Evolutionary conservation across 2,329 filamentous ascomycete species (phyloP).

Genomic region (Graphilbum sp.): DNA sequence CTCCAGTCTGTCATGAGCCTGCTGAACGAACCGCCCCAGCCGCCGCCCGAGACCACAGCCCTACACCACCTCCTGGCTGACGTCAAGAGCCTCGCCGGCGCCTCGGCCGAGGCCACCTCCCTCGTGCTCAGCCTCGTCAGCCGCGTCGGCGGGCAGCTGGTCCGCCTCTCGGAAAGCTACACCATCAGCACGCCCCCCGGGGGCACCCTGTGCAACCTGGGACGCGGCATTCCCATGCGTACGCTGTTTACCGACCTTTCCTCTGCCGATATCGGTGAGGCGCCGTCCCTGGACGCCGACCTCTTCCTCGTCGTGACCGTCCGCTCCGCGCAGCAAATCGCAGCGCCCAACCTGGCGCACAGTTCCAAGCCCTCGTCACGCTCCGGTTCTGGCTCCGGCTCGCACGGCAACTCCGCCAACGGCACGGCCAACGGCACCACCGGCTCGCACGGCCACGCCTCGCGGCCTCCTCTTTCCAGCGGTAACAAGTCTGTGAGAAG

Average conservation of each 20-base stretch:
- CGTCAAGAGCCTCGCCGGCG: conserved; percentile 65
- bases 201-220: conserved; percentile 50
- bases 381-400: conserved; percentile 24
- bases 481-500: conserved; percentile 39
- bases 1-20: conserved; percentile 94
- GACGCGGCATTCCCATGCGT: conserved; percentile 52
- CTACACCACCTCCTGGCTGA: conserved; percentile 74
- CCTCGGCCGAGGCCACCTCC: conserved; percentile 57
- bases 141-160: conserved; percentile 47
- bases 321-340: conserved; percentile 39
- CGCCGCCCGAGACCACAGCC: conserved; percentile 48
- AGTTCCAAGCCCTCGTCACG: conserved; percentile 31
- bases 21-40: conserved; percentile 63
- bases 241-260: conserved; percentile 81
- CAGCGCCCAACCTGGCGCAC: conserved; percentile 9
- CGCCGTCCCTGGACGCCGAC: conserved; percentile 47
- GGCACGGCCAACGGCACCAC: conserved; percentile 16
- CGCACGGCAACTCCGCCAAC: conserved; percentile 25
- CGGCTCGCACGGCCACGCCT: conserved; percentile 23
- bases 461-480: conserved; percentile 30
- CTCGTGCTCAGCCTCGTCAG: conserved; percentile 65
- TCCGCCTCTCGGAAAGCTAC: conserved; percentile 68
- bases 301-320: conserved; percentile 76
- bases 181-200: conserved; percentile 61
- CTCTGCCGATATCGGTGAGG: conserved; percentile 52